These are phyloP conservation scores for Pleurotus eryngii DNA, from an alignment of 768 basidiomycete species.

Conservation along the genomic window DNA sequence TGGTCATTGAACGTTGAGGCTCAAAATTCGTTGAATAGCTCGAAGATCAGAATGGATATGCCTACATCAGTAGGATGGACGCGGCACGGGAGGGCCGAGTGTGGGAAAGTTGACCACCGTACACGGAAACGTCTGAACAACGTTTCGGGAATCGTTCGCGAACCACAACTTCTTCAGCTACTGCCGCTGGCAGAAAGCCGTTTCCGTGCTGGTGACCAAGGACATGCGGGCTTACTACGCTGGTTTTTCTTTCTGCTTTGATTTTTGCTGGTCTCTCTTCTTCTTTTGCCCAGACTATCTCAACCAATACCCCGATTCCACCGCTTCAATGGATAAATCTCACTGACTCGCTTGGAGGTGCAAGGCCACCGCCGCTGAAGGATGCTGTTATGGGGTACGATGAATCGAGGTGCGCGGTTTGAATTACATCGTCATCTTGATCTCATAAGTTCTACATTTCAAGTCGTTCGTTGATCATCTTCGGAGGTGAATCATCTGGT, in stretches of 20 bases:
- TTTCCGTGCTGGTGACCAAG: slow-evolving; percentile 7
- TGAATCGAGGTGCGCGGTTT: slow-evolving; percentile 33
- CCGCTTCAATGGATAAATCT: slow-evolving; percentile 79
- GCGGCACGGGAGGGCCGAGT: neutral
- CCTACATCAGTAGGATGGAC: neutral
- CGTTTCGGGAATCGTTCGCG: slow-evolving; percentile 5
- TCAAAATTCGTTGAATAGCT: too few relatives aligned
- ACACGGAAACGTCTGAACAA: neutral
- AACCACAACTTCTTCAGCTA: slow-evolving; percentile 8
- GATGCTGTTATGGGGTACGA: slow-evolving; percentile 70
- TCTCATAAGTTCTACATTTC: slow-evolving; percentile 28
- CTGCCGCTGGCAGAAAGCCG: slow-evolving; percentile 25
- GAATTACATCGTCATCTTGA: slow-evolving; percentile 4
- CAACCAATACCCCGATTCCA: slow-evolving; percentile 52
- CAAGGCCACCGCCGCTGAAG: slow-evolving; percentile 61
- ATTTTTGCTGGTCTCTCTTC: slow-evolving; percentile 21
- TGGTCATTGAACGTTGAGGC: too few relatives aligned
- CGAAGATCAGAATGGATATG: too few relatives aligned
- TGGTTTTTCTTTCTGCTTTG: slow-evolving; percentile 20
- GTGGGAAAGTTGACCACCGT: neutral
- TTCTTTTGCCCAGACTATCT: slow-evolving; percentile 42
- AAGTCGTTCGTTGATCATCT: slow-evolving; percentile 62
- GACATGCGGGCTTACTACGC: slow-evolving; percentile 25
- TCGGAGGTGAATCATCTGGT: slow-evolving; percentile 70
- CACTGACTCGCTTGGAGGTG: slow-evolving; percentile 50